Conservation (phyloP, 2,329 filamentous ascomycete genomes). For the Colletotrichum sp. region DNA sequence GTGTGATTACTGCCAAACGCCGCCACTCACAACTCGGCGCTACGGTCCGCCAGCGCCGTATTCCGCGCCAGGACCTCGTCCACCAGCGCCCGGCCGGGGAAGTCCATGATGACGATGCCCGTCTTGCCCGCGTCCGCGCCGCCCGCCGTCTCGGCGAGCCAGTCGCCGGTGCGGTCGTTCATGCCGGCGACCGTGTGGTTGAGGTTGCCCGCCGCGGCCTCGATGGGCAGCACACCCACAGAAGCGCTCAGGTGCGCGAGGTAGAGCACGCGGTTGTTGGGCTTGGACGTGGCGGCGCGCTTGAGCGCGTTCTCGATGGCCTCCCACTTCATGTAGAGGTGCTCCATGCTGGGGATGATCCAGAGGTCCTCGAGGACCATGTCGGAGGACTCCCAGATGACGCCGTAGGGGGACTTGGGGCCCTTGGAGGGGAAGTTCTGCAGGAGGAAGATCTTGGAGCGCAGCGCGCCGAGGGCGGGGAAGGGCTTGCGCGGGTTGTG, state of each 20-base stretch:
- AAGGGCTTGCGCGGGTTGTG: constrained; percentile 36
- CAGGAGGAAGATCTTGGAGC: constrained; percentile 51
- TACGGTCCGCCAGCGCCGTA: constrained; percentile 25
- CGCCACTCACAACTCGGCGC: not conserved
- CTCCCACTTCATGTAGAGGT: constrained; percentile 52
- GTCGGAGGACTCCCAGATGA: constrained; percentile 48
- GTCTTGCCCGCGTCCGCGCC: constrained; percentile 31
- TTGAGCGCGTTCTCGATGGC: constrained; percentile 46
- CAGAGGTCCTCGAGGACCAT: constrained; percentile 54
- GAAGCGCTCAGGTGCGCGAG: constrained; percentile 53
- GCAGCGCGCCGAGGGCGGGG: constrained; percentile 49
- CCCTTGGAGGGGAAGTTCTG: constrained; percentile 46
- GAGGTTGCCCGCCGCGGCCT: constrained; percentile 52
- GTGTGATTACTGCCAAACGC: not conserved
- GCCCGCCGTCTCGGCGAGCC: constrained; percentile 32
- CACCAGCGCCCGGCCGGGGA: constrained; percentile 48
- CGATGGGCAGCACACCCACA: constrained; percentile 53
- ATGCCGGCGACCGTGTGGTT: constrained; percentile 49
- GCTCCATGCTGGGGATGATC: constrained; percentile 46
- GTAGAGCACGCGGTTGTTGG: constrained; percentile 42
- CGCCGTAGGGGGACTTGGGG: constrained; percentile 39
- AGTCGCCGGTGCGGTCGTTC: constrained; percentile 54
- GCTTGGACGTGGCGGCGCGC: constrained; percentile 34
- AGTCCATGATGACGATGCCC: constrained; percentile 55
- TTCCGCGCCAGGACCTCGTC: constrained; percentile 48